A percentile compares a stretch with the other conserved stretches of the same genome.
Conservation (phyloP, 2,329 filamentous ascomycete genomes). For the Fusarium burgessii region DNA sequence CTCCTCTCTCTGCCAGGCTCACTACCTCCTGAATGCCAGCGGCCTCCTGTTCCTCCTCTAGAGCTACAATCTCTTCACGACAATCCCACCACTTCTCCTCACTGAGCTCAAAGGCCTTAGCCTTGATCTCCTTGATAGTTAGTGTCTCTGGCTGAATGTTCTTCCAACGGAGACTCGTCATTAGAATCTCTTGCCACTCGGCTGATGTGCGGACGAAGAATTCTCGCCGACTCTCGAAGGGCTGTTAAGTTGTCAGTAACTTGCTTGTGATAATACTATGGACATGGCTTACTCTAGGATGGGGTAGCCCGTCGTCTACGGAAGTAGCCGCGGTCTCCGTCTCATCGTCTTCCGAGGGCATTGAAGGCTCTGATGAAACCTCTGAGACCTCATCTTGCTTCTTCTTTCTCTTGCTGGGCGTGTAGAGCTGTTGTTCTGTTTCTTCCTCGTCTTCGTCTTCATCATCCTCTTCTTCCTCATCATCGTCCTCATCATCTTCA, state of each 20-base stretch:
- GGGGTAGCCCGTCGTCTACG: constrained; percentile 80
- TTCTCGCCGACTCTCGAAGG: constrained; percentile 90
- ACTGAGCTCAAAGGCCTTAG: constrained; percentile 87
- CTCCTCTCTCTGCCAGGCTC: constrained; percentile 80
- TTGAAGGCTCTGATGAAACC: constrained; percentile 51
- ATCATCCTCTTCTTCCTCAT: constrained; percentile 71
- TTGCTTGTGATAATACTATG: background rate
- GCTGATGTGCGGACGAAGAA: constrained; percentile 91
- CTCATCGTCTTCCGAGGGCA: constrained; percentile 58
- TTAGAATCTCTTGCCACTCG: constrained; percentile 90
- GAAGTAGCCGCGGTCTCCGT: constrained; percentile 62
- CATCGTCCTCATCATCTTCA: constrained; percentile 69
- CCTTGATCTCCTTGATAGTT: constrained; percentile 90
- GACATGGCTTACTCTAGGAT: constrained; percentile 64
- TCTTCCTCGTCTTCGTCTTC: constrained; percentile 66
- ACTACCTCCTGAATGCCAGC: constrained; percentile 96
- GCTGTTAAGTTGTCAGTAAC: constrained; percentile 58
- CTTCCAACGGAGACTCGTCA: constrained; percentile 79
- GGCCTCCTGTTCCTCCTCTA: constrained; percentile 97
- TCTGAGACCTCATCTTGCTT: constrained; percentile 60
- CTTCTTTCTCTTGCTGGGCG: constrained; percentile 69
- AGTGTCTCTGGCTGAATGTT: constrained; percentile 75
- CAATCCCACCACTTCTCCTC: constrained; percentile 99
- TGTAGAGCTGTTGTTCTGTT: constrained; percentile 60
- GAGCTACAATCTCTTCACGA: constrained; percentile 87